Percentiles rank a stretch among this genome's conserved stretches.
phyloP scores from a whole-genome alignment of 2,329 filamentous ascomycete species.

The Pestalotiopsis sp. region DNA sequence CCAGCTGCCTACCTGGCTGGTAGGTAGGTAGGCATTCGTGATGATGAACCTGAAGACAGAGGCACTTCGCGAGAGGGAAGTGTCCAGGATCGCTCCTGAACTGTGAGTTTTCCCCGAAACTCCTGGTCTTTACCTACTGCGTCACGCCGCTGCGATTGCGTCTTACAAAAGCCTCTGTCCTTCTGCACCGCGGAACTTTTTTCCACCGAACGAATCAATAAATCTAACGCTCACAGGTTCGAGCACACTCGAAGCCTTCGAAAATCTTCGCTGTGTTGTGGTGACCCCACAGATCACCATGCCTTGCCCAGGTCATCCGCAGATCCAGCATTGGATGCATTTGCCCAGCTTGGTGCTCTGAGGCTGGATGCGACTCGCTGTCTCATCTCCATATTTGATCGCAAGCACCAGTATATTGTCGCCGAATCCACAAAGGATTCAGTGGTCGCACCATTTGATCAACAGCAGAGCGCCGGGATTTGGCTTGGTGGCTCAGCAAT shows the following conservation, averaged over 20 bases:
- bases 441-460: slow-evolving; percentile 28
- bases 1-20: background rate
- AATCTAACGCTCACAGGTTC: background rate
- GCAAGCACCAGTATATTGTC: slow-evolving; percentile 48
- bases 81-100: background rate
- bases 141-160: no score
- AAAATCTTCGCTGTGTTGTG: background rate
- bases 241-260: background rate
- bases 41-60: background rate
- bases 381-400: slow-evolving; percentile 55
- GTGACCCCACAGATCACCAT: background rate
- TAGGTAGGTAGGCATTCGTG: background rate
- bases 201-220: background rate
- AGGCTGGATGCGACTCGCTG: slow-evolving; percentile 43
- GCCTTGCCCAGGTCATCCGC: background rate
- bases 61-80: background rate
- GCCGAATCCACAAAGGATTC: slow-evolving; percentile 50
- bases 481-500: slow-evolving; percentile 33
- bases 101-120: background rate
- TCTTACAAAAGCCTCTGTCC: no score
- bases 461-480: slow-evolving; percentile 14
- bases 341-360: slow-evolving; percentile 51
- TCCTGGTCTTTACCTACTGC: no score
- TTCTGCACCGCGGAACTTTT: background rate
- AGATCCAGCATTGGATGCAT: slow-evolving; percentile 26